Percentiles rank a stretch among this genome's conserved stretches.
Evolutionary conservation across 805 yeast species (phyloP).

Genomic region (Candida sphagnicola): DNA sequence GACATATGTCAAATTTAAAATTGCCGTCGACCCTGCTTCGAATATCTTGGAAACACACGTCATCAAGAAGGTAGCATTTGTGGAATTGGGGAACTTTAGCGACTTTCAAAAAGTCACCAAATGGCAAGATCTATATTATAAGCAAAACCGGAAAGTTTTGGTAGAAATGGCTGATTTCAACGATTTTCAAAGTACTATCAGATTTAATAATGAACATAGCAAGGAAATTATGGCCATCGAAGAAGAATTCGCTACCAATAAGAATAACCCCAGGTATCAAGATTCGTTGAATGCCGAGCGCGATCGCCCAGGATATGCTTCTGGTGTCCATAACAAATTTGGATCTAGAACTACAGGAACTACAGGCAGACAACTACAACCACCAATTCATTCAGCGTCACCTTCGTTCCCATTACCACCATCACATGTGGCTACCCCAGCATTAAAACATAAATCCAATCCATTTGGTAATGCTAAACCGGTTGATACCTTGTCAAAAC

Average conservation of each 20-base stretch:
- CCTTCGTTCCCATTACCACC: constrained; percentile 6
- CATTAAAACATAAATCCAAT: constrained; percentile 44
- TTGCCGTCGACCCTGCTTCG: constrained; percentile 50
- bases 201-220: constrained; percentile 34
- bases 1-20: constrained; percentile 52
- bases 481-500: constrained; percentile 67
- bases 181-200: constrained; percentile 38
- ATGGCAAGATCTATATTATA: constrained; percentile 57
- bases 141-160: constrained; percentile 33
- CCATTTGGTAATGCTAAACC: constrained; percentile 89
- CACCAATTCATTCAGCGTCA: constrained; percentile 1
- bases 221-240: constrained; percentile 27
- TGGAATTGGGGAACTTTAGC: constrained; percentile 47
- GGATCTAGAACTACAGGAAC: not conserved
- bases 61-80: constrained; percentile 58
- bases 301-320: not conserved
- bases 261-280: constrained; percentile 2
- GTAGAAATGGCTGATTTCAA: constrained; percentile 37
- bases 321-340: not conserved
- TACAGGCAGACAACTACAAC: constrained; percentile 2
- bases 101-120: constrained; percentile 57
- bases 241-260: constrained; percentile 18
- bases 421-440: constrained; percentile 3
- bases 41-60: constrained; percentile 32
- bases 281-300: not conserved